Percentiles rank a stretch among this genome's conserved stretches.
These are phyloP conservation scores for Crithidia expoeki DNA, from an alignment of 208 protist genomes.

Conservation along the genomic window DNA sequence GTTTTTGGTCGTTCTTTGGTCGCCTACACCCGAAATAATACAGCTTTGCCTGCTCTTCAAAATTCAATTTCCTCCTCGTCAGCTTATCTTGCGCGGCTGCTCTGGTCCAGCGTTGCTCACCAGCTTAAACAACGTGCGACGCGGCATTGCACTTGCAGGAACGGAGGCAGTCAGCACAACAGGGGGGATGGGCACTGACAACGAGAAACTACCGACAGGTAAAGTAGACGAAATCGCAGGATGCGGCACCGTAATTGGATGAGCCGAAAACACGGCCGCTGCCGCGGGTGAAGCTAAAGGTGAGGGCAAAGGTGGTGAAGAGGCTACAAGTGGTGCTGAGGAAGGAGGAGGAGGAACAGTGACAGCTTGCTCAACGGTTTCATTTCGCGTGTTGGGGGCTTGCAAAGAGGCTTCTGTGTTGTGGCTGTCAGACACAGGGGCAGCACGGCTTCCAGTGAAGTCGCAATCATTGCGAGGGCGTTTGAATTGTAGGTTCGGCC, in stretches of 20 bases:
- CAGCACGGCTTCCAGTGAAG: background rate
- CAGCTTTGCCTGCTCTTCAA: too few species aligned
- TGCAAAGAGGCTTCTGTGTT: background rate
- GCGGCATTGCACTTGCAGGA: slow-evolving; percentile 1
- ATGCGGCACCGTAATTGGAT: background rate
- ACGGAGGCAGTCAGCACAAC: background rate
- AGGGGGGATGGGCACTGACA: background rate
- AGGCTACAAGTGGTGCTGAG: background rate
- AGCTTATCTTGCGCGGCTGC: background rate
- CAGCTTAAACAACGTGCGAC: slow-evolving; percentile 28
- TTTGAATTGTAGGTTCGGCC: slow-evolving; percentile 30
- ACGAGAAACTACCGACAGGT: background rate
- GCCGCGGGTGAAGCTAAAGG: background rate
- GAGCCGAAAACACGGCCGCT: background rate
- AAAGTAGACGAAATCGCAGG: background rate
- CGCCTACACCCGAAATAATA: too few species aligned
- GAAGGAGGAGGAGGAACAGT: background rate
- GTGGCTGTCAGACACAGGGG: background rate
- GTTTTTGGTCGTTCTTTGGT: too few species aligned
- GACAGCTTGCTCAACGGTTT: background rate
- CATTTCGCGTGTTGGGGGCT: background rate
- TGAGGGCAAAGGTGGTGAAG: background rate
- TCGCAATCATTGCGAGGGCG: slow-evolving; percentile 21
- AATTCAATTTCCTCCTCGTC: background rate
- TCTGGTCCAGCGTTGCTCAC: slow-evolving; percentile 3